A percentile compares a stretch with the other conserved stretches of the same genome.
Evolutionary conservation across 345 rosid genomes (phyloP).

Genomic region (Litchi chinensis): DNA sequence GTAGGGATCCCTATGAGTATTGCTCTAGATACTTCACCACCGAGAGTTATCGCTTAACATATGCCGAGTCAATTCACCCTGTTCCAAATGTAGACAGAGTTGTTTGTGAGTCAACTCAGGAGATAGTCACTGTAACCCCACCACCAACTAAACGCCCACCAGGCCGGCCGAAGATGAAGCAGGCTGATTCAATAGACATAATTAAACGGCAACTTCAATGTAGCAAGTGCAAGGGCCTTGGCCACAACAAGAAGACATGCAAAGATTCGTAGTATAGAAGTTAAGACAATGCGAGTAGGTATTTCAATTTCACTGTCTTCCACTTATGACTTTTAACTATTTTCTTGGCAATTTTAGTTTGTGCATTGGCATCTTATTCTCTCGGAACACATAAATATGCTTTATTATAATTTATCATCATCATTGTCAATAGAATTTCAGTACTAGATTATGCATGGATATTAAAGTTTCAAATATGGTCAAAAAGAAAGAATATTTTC

Average conservation of each 20-base stretch:
- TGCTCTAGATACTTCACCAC: constrained; percentile 71
- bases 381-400: neutral
- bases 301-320: constrained; percentile 22
- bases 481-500: neutral
- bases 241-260: constrained; percentile 96
- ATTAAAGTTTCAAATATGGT: neutral
- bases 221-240: constrained; percentile 96
- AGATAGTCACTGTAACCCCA: constrained; percentile 62
- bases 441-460: neutral
- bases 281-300: constrained; percentile 31
- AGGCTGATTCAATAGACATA: constrained; percentile 59
- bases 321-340: constrained; percentile 14
- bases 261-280: constrained; percentile 44
- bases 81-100: constrained; percentile 70
- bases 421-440: neutral
- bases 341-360: constrained; percentile 15
- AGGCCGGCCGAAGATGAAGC: constrained; percentile 81
- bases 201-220: constrained; percentile 88
- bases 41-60: constrained; percentile 54
- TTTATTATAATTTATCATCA: neutral
- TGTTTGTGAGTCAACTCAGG: constrained; percentile 43
- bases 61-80: constrained; percentile 76
- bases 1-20: constrained; percentile 70
- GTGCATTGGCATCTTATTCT: neutral
- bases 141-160: constrained; percentile 87